Conservation (phyloP, 2,329 filamentous ascomycete genomes). For the Diplodia sapinea region DNA sequence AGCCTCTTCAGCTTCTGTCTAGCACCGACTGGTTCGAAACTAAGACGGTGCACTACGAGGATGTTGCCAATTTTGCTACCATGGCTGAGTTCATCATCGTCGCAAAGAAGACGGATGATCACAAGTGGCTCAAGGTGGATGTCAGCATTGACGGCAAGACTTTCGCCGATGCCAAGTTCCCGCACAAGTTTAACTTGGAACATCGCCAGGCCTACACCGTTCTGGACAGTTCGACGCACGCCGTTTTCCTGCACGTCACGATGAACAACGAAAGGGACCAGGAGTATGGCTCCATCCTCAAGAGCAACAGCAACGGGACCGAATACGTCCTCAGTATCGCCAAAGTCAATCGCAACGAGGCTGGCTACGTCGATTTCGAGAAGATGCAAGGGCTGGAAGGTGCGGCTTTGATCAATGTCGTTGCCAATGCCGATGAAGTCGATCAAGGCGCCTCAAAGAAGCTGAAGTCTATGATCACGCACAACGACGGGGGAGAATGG, state of each 20-base stretch:
- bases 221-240: conserved; percentile 91
- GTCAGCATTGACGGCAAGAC: conserved; percentile 82
- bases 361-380: conserved; percentile 90
- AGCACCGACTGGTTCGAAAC: conserved; percentile 81
- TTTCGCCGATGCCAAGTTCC: conserved; percentile 86
- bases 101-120: conserved; percentile 67
- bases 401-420: conserved; percentile 83
- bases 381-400: conserved; percentile 93
- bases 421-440: conserved; percentile 73
- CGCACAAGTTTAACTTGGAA: conserved; percentile 78
- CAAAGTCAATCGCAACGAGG: conserved; percentile 78
- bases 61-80: conserved; percentile 85
- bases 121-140: conserved; percentile 74
- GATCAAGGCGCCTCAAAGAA: conserved; percentile 72
- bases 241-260: conserved; percentile 91
- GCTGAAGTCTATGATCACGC: conserved; percentile 88
- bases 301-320: conserved; percentile 98
- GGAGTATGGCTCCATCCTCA: conserved; percentile 86
- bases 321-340: conserved; percentile 85
- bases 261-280: conserved; percentile 69
- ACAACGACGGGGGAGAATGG: conserved; percentile 96
- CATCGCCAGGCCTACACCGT: conserved; percentile 88
- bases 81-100: conserved; percentile 98
- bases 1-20: conserved; percentile 72
- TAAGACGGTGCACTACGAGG: conserved; percentile 66